Conservation (phyloP, 2,329 filamentous ascomycete genomes). For the Fusarium xylarioides region DNA sequence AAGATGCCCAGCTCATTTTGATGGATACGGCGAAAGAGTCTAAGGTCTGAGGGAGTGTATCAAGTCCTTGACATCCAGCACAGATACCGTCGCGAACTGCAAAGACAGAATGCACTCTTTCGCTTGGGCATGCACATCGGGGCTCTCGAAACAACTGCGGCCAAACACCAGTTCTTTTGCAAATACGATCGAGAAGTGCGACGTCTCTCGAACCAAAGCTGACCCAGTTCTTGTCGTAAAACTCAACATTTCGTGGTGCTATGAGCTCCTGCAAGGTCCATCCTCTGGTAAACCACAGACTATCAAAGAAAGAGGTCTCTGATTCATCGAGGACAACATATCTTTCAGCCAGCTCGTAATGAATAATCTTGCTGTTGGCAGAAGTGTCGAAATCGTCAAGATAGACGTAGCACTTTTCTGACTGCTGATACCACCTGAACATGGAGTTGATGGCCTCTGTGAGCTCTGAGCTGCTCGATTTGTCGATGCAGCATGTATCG, state of each 20-base stretch:
- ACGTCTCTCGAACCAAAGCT: constrained; percentile 40
- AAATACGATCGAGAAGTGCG: constrained; percentile 26
- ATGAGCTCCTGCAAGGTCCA: neutral
- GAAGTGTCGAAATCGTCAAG: constrained; percentile 23
- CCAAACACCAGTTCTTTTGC: constrained; percentile 28
- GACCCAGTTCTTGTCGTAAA: constrained; percentile 35
- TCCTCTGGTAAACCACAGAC: constrained; percentile 7
- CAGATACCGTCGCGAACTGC: constrained; percentile 32
- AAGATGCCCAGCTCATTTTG: constrained; percentile 43
- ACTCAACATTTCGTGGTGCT: neutral
- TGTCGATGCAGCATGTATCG: constrained; percentile 45
- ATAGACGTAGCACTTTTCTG: constrained; percentile 40
- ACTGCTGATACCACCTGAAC: constrained; percentile 42
- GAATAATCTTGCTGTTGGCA: neutral
- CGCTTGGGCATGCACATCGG: constrained; percentile 26
- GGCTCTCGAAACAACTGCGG: constrained; percentile 29
- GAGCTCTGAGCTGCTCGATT: constrained; percentile 40
- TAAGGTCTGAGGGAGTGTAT: constrained; percentile 31
- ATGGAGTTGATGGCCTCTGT: constrained; percentile 44
- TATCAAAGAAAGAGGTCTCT: constrained; percentile 21
- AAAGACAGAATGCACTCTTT: neutral
- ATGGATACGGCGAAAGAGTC: constrained; percentile 37
- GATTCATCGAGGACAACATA: neutral
- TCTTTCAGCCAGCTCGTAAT: neutral
- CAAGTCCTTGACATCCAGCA: constrained; percentile 1